A percentile compares a stretch with the other conserved stretches of the same genome.
These are phyloP conservation scores for Fraxinus dipetala DNA, from an alignment of 305 asterid genomes.

Conservation along the genomic window DNA sequence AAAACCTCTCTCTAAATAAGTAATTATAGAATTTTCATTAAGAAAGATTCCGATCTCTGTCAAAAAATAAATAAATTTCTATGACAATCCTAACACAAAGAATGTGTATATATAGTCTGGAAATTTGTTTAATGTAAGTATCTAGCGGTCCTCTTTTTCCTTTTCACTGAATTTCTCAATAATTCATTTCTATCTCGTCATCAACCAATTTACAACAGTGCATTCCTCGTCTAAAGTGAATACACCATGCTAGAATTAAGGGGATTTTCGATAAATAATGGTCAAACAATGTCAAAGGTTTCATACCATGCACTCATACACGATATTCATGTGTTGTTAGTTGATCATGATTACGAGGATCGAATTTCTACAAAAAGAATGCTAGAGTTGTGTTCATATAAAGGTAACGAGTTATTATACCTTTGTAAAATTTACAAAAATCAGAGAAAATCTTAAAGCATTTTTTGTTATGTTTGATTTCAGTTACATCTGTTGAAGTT, in stretches of 20 bases:
- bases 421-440: background rate
- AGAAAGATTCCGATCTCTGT: background rate
- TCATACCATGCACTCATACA: background rate
- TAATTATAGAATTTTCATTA: background rate
- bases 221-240: background rate
- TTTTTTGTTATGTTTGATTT: background rate
- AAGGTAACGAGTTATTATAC: background rate
- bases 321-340: background rate
- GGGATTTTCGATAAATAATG: background rate
- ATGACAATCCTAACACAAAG: background rate
- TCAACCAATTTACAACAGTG: background rate
- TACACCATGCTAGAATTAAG: background rate
- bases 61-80: background rate
- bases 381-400: constrained; percentile 5
- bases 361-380: background rate
- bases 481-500: constrained; percentile 8
- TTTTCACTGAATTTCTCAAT: background rate
- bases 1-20: background rate
- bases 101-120: background rate
- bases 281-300: background rate
- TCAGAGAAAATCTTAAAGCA: background rate
- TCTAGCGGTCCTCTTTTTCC: background rate
- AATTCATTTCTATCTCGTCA: background rate
- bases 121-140: background rate
- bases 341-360: constrained; percentile 8